A percentile compares a stretch with the other conserved stretches of the same genome.
These are phyloP conservation scores for Trichoderma atroviride DNA, from an alignment of 2,329 filamentous ascomycete species.

Conservation along the genomic window DNA sequence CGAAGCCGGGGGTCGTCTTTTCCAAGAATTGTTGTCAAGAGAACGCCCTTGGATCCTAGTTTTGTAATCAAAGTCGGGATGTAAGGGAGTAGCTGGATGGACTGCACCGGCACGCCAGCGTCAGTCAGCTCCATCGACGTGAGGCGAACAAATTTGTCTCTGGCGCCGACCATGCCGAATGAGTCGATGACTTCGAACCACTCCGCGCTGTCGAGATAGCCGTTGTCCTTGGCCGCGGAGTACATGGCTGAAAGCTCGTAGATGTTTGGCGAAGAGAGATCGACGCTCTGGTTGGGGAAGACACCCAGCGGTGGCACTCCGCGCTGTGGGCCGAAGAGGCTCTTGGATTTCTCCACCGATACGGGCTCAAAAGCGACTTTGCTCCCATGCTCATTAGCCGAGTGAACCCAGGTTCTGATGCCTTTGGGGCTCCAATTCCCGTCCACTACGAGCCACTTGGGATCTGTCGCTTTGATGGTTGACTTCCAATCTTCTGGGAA, in stretches of 20 bases:
- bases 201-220: slow-evolving; percentile 66
- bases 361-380: slow-evolving; percentile 86
- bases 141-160: slow-evolving; percentile 71
- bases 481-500: slow-evolving; percentile 62
- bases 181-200: slow-evolving; percentile 85
- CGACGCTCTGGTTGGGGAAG: slow-evolving; percentile 66
- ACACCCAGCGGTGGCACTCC: slow-evolving; percentile 47
- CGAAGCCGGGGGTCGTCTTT: slow-evolving; percentile 69
- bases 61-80: slow-evolving; percentile 86
- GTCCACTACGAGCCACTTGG: slow-evolving; percentile 82
- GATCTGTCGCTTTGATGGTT: slow-evolving; percentile 57
- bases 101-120: slow-evolving; percentile 79
- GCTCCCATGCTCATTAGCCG: slow-evolving; percentile 58
- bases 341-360: slow-evolving; percentile 74
- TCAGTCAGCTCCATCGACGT: slow-evolving; percentile 71
- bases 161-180: slow-evolving; percentile 73
- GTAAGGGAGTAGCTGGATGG: slow-evolving; percentile 82
- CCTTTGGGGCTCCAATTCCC: slow-evolving; percentile 77
- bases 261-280: slow-evolving; percentile 80
- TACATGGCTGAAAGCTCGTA: slow-evolving; percentile 83
- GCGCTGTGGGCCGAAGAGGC: slow-evolving; percentile 60
- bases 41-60: slow-evolving; percentile 72
- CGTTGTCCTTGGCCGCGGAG: slow-evolving; percentile 64
- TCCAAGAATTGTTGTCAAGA: slow-evolving; percentile 71
- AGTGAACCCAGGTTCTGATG: slow-evolving; percentile 68